Evolutionary conservation across 2,329 filamentous ascomycete genomes (phyloP), one percentile per base, ranked within the genome.

Genomic region (Didymosphaeria variabile): DNA sequence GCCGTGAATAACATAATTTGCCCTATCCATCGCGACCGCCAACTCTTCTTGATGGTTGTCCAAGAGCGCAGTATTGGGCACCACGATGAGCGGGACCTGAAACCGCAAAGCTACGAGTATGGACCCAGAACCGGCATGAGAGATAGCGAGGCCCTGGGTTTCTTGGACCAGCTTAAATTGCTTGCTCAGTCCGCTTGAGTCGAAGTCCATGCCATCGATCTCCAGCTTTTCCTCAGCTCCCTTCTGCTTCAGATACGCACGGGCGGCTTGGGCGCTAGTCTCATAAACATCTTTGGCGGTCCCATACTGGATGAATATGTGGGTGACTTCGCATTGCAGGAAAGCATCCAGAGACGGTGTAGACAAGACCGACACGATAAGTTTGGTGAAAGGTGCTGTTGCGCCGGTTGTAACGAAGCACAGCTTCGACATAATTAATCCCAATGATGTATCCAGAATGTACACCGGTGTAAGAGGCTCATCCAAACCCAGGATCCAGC

Each of bases 351-450:
- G 83, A 72, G 95, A 94, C 0, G 77, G 69, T 0, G 85, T 79
- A 19, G 84, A 80, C 6, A 96, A 81, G 12, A 90, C 86, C 34
- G 90, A 86, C 46, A 84, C 79, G 58, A 97, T 85, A 2, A 99
- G 86, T 7, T 84, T 79, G 55, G 85, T 83, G 79, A 99, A 99
- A 21, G 90, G 87, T 17, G 94, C 93, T 0, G 94, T 99, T 6
- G 95, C 94, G 59, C 95, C 95, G 32, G 97, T 91, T 0, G 95
- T 98, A 58, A 97, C 90, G 67, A 99, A 91, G 75, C 92, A 95
- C 56, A 81, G 81, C 64, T 82, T 83, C 46, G 72, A 71, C 44
- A 7, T 59, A 19, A 29, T 34, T 42, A 32, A n/a, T 47, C 47
- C 26, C 21, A 32, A 26, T 10, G 50, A 53, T 53, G 29, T 38